Evolutionary conservation across 2,329 filamentous ascomycete species (phyloP), one percentile per base, ranked within the genome.

Genomic region (Trichoderma gracile): DNA sequence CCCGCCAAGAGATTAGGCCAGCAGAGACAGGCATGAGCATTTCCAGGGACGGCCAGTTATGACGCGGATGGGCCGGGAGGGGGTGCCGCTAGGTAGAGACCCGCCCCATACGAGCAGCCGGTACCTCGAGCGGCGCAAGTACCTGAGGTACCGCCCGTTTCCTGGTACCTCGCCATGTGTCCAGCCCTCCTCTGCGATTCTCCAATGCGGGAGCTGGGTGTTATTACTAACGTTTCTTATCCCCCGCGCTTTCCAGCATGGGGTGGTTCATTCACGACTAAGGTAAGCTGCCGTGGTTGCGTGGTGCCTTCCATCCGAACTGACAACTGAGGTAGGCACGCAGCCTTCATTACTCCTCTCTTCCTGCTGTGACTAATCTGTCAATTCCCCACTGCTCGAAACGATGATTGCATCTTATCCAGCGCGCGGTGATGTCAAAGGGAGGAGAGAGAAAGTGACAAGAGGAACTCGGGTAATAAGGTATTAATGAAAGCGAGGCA

Each of bases 151-250:
- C 64, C 59, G 33, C 23, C 58, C 15, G 2, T 14, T 21, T 30
- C 57, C 25, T 43, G 50, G 63, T 65, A 65, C 63, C 47, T 65
- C 21, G 64, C 64, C 64, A 65, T 65, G 58, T 65, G 59, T 49
- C 27, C 49, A 62, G 58, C 57, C 46, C 56, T 45, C 25, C 47
- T 50, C 33, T 19, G 40, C 33, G 23, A 33, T 42, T 42, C 56
- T 40, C 57, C 43, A 19, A 42, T 42, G 52, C 52, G 52, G 52
- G 33, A 38, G 42, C 19, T 25, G 23, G 50, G 25, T 15, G 25
- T 5, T 30, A 30, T 8, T 9, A 9, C 9, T 6, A 43, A 38
- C 30, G 30, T 53, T 47, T 45, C 40, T 45, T 52, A 53, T 62
- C 50, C 63, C 63, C 63, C 63, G 63, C 63, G 57, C 49, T 64